Base-by-base conservation (phyloP, 768 basidiomycete genomes). In the Mycena vulgaris region DNA sequence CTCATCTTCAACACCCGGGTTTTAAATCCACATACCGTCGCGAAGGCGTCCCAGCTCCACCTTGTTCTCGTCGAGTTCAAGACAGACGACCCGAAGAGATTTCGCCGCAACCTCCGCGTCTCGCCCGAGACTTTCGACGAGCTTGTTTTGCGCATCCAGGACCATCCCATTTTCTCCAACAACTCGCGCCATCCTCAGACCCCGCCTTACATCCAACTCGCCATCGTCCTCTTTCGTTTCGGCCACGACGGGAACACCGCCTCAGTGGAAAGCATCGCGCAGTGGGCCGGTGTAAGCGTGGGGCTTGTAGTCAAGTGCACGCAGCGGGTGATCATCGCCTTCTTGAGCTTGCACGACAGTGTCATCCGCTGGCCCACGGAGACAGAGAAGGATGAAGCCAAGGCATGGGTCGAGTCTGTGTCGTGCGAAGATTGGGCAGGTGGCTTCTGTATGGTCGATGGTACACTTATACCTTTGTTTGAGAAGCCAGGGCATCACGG, bases 181-280 rank as follows among this genome's bases (percentile, higher is more conserved):
- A 69, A 66, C n/a, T 75, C 68, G 0, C 59, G 62, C 42, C 63
- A 74, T 40, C 25, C 33, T 2, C 79, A 81, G 56, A 66, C 78
- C 1, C 77, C 78, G 1, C 68, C 82, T 30, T 70, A 75, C 10
- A 62, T 71, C 4, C 82, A 83, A 61, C 76, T 83, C 4, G 76
- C 80, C 2, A 78, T 81, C 23, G 69, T 76, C 31, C 45, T 80
- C 37, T 77, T 68, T 60, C 55, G 71, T 9, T 66, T 74, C 37
- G 78, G 81, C 0, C 78, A 81, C 21, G 71, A 75, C 63, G 76
- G 81, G 19, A 83, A 82, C 69, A 73, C 72, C 19, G 75, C 75
- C 7, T 75, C 73, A 1, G 68, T 77, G 0, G 68, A 76, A 33
- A 57, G 55, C 28, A 70, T 80, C 27, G 78, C 76, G 0, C 74